Evolutionary conservation across 1,139 yeast genomes (phyloP).

Genomic region (Candida frijolesensis): DNA sequence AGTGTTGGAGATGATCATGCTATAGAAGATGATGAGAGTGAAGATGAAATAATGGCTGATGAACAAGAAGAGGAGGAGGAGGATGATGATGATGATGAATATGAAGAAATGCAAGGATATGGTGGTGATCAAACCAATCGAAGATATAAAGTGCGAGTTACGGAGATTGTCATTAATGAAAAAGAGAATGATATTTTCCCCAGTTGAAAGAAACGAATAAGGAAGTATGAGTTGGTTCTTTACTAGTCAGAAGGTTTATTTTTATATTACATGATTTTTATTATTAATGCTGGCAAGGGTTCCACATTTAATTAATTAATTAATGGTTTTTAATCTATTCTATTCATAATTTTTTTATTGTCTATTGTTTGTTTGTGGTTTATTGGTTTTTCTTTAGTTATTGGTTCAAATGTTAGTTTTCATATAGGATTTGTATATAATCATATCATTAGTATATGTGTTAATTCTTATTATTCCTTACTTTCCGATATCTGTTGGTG

Average conservation of each 20-base stretch:
- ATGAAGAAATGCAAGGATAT: conserved; percentile 24
- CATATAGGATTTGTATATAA: not conserved
- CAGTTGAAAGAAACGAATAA: conserved; percentile 7
- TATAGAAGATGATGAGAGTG: conserved; percentile 14
- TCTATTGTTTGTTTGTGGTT: not conserved
- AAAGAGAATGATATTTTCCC: conserved; percentile 32
- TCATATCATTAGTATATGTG: not conserved
- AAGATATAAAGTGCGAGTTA: conserved; percentile 49
- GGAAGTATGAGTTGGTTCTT: not conserved
- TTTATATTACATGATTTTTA: not conserved
- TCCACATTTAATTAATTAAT: not conserved
- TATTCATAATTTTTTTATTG: not conserved
- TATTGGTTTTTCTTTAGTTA: not conserved
- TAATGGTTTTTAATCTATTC: not conserved
- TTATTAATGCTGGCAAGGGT: not conserved
- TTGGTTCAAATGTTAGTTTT: not conserved
- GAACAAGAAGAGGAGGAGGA: conserved; percentile 19
- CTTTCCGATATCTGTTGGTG: no score
- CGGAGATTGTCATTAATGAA: conserved; percentile 53
- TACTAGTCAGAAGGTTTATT: not conserved
- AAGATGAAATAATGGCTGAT: conserved; percentile 14
- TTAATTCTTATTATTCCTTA: not conserved
- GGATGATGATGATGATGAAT: conserved; percentile 24
- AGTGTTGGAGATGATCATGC: conserved; percentile 10
- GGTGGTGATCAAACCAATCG: conserved; percentile 30